Evolutionary conservation across 1,139 yeast species (phyloP), one percentile per base, ranked within the genome.

Genomic region (Geotrichum aggregatum): DNA sequence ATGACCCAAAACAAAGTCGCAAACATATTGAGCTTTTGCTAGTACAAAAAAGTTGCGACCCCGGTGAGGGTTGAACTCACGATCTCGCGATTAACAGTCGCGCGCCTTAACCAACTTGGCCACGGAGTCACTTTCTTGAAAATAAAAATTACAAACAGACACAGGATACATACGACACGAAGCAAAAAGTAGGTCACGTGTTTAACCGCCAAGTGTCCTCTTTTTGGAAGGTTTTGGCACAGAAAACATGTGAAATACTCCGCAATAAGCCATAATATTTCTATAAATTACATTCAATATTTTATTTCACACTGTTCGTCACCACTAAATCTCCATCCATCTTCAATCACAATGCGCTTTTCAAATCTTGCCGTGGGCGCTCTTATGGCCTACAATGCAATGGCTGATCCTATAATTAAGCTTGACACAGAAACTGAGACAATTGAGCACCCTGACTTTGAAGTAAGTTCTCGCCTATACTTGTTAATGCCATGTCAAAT

Each of bases 101-200:
- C 70, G 74, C 77, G 78, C 78, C 77, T 75, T 75, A 75, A 66
- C 78, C 78, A 75, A 66, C 77, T 75, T 74, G 78, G 78, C 78
- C 78, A 74, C 76, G 76, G 70, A 74, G 76, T 74, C 78, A 16
- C 10, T 14, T n/a, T n/a, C n/a, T n/a, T n/a, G n/a, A n/a, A n/a
- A n/a, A n/a, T n/a, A n/a, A n/a, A n/a, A n/a, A n/a, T n/a, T n/a
- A n/a, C n/a, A n/a, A n/a, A n/a, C n/a, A n/a, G n/a, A n/a, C n/a
- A n/a, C n/a, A n/a, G n/a, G n/a, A n/a, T n/a, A n/a, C n/a, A n/a
- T n/a, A n/a, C n/a, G n/a, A n/a, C n/a, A n/a, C n/a, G n/a, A n/a
- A n/a, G n/a, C n/a, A n/a, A n/a, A n/a, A n/a, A n/a, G n/a, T n/a
- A n/a, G n/a, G n/a, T 24, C 28, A 24, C 28, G 28, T 24, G 28